phyloP scores from a whole-genome alignment of 441 rosid species.

The Rhodomyrtus psidioides region DNA sequence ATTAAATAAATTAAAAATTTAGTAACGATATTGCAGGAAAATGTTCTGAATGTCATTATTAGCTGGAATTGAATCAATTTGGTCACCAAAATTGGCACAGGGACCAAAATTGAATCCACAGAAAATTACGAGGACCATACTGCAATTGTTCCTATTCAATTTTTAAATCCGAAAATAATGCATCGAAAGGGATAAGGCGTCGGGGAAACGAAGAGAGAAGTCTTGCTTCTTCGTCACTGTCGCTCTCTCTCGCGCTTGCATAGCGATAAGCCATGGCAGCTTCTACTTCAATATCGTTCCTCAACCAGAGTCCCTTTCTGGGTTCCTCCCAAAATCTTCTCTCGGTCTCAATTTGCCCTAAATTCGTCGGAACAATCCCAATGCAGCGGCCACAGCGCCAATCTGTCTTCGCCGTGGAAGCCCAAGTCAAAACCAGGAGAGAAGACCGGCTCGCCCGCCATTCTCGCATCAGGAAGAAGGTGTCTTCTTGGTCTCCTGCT shows the following conservation, averaged over 20 bases:
- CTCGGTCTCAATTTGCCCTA: background rate
- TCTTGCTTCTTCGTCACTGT: background rate
- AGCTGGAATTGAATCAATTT: background rate
- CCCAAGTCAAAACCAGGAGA: conserved; percentile 52
- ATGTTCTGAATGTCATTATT: background rate
- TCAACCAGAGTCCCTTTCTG: conserved; percentile 2
- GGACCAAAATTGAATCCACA: background rate
- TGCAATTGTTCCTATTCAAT: background rate
- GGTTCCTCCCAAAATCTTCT: background rate
- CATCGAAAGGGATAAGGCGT: background rate
- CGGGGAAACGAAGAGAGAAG: background rate
- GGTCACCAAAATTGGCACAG: background rate
- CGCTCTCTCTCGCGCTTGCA: background rate
- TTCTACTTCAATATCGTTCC: background rate
- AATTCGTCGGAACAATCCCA: background rate
- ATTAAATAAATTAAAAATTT: too few species aligned
- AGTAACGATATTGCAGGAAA: background rate
- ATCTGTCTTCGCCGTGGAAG: conserved; percentile 27
- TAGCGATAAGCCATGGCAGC: background rate
- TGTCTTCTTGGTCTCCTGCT: background rate
- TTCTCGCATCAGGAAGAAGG: conserved; percentile 85
- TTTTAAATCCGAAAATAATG: background rate
- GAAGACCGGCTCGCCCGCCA: conserved; percentile 83
- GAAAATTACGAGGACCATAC: background rate
- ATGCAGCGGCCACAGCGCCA: background rate